A percentile compares a stretch with the other conserved stretches of the same genome.
Evolutionary conservation across 108 stramenopile genomes (phyloP).

Genomic region (Cyclotella kingstonii): DNA sequence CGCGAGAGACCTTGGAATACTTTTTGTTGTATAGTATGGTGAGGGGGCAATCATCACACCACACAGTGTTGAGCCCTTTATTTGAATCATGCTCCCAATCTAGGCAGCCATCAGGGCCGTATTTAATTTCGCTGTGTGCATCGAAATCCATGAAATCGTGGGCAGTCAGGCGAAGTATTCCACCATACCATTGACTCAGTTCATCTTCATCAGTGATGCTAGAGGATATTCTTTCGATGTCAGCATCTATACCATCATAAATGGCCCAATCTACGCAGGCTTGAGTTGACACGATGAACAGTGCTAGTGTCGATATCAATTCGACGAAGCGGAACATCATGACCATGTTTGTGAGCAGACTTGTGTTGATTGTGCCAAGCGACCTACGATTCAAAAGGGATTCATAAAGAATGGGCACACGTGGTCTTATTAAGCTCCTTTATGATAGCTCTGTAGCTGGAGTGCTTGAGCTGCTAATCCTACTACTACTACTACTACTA

Average conservation of each 20-base stretch:
- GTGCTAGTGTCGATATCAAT: too few species aligned
- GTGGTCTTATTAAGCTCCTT: too few species aligned
- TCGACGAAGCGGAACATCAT: too few species aligned
- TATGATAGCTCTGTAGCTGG: too few species aligned
- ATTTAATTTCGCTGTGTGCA: not conserved
- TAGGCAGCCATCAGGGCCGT: conserved; percentile 47
- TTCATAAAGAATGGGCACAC: too few species aligned
- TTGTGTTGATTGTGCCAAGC: too few species aligned
- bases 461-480: too few species aligned
- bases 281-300: not conserved
- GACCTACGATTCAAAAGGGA: too few species aligned
- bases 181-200: conserved; percentile 43
- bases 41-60: conserved; percentile 27
- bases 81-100: conserved; percentile 32
- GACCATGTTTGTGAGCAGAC: too few species aligned
- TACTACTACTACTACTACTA: too few species aligned
- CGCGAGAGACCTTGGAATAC: conserved; percentile 29
- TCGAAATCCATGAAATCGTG: conserved; percentile 49
- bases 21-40: conserved; percentile 22
- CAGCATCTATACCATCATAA: conserved; percentile 29
- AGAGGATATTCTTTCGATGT: conserved; percentile 26
- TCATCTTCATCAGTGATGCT: conserved; percentile 5
- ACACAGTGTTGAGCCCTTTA: conserved; percentile 35
- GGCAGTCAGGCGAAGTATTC: conserved; percentile 39
- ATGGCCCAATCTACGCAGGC: conserved; percentile 13